Conservation (phyloP, 1,284 basidiomycete species). For the Malassezia equina region DNA sequence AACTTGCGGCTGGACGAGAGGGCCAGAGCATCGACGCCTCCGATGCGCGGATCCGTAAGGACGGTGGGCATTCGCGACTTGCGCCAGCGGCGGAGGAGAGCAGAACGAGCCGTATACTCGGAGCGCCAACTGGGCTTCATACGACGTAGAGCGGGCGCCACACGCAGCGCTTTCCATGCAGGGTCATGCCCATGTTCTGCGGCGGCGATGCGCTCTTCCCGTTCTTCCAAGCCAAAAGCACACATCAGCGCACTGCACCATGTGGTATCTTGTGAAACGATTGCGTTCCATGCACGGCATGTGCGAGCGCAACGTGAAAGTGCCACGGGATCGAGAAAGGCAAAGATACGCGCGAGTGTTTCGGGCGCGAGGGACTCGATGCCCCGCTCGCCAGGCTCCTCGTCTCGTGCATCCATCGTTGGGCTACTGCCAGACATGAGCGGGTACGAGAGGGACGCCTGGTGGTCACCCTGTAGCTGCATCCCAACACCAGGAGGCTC, state of each 20-base stretch:
- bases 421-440: background rate
- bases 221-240: conserved; percentile 60
- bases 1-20: conserved; percentile 54
- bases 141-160: conserved; percentile 51
- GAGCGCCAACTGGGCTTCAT: conserved; percentile 51
- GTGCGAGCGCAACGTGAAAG: conserved; percentile 58
- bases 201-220: conserved; percentile 51
- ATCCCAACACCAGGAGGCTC: background rate
- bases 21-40: conserved; percentile 34
- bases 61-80: conserved; percentile 58
- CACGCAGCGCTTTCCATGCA: conserved; percentile 7
- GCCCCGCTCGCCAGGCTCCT: background rate
- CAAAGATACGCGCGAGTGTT: conserved; percentile 67
- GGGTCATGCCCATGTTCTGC: conserved; percentile 27
- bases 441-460: background rate
- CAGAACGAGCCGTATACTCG: conserved; percentile 33
- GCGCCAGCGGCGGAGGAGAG: conserved; percentile 56
- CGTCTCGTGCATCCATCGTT: background rate
- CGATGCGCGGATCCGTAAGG: conserved; percentile 34
- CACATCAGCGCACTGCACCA: conserved; percentile 70
- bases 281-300: conserved; percentile 56
- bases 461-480: background rate
- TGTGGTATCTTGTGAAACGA: conserved; percentile 67
- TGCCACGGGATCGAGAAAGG: conserved; percentile 60
- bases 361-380: conserved; percentile 53